Percentiles rank a stretch among this genome's conserved stretches.
These are phyloP conservation scores for Trichoderma sp. DNA, from an alignment of 2,329 filamentous ascomycete species.

Conservation along the genomic window DNA sequence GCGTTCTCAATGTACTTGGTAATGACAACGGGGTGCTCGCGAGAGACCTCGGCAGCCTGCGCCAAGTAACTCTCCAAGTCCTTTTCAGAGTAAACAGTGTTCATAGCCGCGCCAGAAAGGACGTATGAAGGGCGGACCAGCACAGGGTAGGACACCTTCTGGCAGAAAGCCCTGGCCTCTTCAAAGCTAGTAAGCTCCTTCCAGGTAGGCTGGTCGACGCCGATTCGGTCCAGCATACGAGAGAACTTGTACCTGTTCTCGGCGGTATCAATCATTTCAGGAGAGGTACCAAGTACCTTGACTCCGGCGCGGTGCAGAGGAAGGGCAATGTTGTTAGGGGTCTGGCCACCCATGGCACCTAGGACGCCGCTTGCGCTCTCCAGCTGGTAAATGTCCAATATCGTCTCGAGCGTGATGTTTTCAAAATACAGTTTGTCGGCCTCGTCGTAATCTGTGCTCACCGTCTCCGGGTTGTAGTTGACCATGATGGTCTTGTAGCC, in stretches of 20 bases:
- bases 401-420: slow-evolving; percentile 84
- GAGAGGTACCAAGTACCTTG: slow-evolving; percentile 90
- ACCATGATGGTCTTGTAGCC: slow-evolving; percentile 96
- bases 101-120: slow-evolving; percentile 96
- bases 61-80: slow-evolving; percentile 85
- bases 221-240: slow-evolving; percentile 92
- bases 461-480: slow-evolving; percentile 89
- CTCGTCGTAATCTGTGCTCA: slow-evolving; percentile 89
- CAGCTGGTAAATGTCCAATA: slow-evolving; percentile 89
- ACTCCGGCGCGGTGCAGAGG: slow-evolving; percentile 84
- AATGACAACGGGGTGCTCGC: slow-evolving; percentile 95
- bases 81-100: slow-evolving; percentile 95
- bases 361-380: slow-evolving; percentile 82
- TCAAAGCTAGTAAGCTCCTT: slow-evolving; percentile 95
- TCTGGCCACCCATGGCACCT: slow-evolving; percentile 95
- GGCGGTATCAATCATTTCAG: slow-evolving; percentile 97
- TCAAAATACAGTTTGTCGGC: slow-evolving; percentile 95
- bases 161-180: slow-evolving; percentile 83
- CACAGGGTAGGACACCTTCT: slow-evolving; percentile 86
- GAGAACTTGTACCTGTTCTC: slow-evolving; percentile 99
- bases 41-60: slow-evolving; percentile 89
- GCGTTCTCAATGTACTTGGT: slow-evolving; percentile 99
- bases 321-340: slow-evolving; percentile 94
- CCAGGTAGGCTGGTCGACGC: slow-evolving; percentile 95
- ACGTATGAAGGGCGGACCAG: slow-evolving; percentile 96